phyloP scores from a whole-genome alignment of 495 filamentous ascomycete genomes.

The Achaetomiella virescens region DNA sequence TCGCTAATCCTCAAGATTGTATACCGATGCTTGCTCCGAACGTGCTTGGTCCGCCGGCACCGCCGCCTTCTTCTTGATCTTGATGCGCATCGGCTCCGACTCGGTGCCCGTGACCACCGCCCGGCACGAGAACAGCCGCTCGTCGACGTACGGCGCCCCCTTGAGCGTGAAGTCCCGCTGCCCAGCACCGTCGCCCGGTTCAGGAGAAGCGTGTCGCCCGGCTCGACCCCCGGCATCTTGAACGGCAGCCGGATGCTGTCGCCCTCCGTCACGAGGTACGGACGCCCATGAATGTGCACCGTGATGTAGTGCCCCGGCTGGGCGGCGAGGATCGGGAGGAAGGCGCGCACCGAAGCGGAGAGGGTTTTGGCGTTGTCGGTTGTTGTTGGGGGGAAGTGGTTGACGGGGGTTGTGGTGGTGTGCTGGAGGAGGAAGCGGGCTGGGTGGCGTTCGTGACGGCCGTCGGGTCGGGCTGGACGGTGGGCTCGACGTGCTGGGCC shows the following conservation, averaged over 20 bases:
- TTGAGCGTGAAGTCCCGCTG: constrained; percentile 85
- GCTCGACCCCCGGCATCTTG: constrained; percentile 72
- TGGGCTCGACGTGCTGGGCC: constrained; percentile 25
- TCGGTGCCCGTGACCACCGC: constrained; percentile 83
- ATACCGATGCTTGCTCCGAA: constrained; percentile 79
- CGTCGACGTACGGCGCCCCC: constrained; percentile 70
- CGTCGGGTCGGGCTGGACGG: constrained; percentile 5
- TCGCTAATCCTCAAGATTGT: constrained; percentile 83
- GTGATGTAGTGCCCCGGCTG: constrained; percentile 83
- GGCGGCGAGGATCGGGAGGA: constrained; percentile 69
- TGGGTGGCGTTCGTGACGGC: constrained; percentile 9
- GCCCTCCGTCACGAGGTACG: constrained; percentile 85
- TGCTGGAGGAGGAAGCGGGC: constrained; percentile 6
- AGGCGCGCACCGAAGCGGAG: constrained; percentile 52
- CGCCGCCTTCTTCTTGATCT: constrained; percentile 93
- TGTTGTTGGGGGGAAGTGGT: constrained; percentile 35
- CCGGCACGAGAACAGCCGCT: constrained; percentile 74
- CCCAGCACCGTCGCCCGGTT: constrained; percentile 75
- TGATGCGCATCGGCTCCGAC: constrained; percentile 75
- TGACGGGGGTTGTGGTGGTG: constrained; percentile 20
- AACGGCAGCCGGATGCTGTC: constrained; percentile 92
- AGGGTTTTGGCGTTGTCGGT: constrained; percentile 40
- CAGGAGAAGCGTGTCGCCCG: constrained; percentile 79
- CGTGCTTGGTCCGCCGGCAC: constrained; percentile 62
- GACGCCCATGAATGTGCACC: constrained; percentile 75